Conservation (phyloP, 257 asterid genomes). For the Echites panduratus region DNA sequence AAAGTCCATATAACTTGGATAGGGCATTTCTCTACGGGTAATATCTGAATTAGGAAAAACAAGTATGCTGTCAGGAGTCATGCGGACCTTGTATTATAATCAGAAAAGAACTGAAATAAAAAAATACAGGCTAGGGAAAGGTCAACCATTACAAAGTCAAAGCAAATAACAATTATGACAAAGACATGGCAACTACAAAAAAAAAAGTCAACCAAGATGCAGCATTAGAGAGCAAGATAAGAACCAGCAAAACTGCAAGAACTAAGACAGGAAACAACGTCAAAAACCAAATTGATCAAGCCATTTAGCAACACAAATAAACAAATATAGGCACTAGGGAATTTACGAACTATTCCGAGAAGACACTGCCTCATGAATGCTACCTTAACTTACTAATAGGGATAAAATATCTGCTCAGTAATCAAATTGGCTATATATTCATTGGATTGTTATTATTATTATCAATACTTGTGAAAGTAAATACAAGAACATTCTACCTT, state of each 20-base stretch:
- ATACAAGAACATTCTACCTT: background rate
- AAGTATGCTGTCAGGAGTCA: background rate
- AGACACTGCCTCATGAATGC: background rate
- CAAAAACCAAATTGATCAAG: background rate
- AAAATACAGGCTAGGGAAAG: background rate
- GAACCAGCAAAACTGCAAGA: background rate
- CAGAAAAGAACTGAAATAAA: background rate
- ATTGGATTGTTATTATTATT: too few relatives aligned
- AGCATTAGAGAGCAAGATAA: background rate
- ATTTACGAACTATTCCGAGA: background rate
- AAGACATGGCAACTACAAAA: background rate
- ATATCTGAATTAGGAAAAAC: background rate
- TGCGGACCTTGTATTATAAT: background rate
- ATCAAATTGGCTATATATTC: background rate
- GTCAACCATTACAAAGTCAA: background rate
- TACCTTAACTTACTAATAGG: background rate
- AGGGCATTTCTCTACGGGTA: background rate
- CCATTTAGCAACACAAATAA: background rate
- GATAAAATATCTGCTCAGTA: background rate
- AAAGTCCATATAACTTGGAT: background rate
- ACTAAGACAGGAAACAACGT: background rate
- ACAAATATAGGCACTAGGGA: background rate
- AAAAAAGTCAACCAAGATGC: conserved; percentile 1
- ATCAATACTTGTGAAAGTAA: background rate
- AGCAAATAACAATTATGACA: background rate